A percentile compares a stretch with the other conserved stretches of the same genome.
These are phyloP conservation scores for Pseudomonodictys pantanalensis DNA, from an alignment of 495 filamentous ascomycete species.

Conservation along the genomic window DNA sequence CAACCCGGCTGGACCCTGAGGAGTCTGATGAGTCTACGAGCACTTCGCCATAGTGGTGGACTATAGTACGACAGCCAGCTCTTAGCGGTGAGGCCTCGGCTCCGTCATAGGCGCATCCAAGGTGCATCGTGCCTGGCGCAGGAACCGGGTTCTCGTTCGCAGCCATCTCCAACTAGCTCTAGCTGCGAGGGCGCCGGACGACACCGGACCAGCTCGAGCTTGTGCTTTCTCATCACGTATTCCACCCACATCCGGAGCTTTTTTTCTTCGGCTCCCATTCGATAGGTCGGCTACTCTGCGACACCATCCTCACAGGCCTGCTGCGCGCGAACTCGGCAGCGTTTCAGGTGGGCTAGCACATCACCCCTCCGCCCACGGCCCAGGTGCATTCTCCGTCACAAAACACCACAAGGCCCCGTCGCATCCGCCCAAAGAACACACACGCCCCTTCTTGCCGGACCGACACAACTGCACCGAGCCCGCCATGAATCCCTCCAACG, in stretches of 20 bases:
- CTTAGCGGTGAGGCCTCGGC: no score
- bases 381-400: slow-evolving; percentile 6
- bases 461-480: neutral
- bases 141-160: no score
- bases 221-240: no score
- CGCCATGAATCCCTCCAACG: slow-evolving; percentile 27
- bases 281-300: slow-evolving; percentile 20
- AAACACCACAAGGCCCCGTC: slow-evolving; percentile 9
- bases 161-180: no score
- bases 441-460: neutral
- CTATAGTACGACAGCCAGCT: no score
- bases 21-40: neutral
- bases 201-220: no score
- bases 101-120: no score
- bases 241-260: no score
- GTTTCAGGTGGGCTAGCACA: slow-evolving; percentile 17
- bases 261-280: neutral
- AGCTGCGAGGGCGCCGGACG: neutral
- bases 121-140: neutral
- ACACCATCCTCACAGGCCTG: slow-evolving; percentile 3
- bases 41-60: no score
- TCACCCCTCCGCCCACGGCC: slow-evolving; percentile 11
- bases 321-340: slow-evolving; percentile 16
- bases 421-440: slow-evolving; percentile 1
- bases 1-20: no score